phyloP scores from a whole-genome alignment of 2,329 filamentous ascomycete species.

The Aspergillus persii region DNA sequence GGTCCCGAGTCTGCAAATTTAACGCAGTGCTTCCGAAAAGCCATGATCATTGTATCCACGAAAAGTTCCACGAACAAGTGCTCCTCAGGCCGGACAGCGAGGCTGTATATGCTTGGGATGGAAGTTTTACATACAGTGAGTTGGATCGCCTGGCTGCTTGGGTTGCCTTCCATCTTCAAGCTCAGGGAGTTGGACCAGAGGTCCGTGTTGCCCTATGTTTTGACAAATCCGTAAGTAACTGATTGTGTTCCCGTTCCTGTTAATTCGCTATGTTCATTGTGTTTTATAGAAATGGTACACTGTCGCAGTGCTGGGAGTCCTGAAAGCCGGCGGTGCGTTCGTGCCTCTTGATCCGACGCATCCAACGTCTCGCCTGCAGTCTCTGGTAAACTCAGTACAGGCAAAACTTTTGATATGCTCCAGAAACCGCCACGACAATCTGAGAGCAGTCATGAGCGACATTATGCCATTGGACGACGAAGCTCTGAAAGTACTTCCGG shows the following conservation, averaged over 20 bases:
- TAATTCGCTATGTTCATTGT: background rate
- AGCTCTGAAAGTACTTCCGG: conserved; percentile 23
- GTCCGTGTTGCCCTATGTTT: conserved; percentile 40
- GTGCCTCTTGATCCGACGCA: conserved; percentile 42
- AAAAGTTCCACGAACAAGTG: conserved; percentile 37
- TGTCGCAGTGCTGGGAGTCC: conserved; percentile 40
- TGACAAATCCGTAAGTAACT: conserved; percentile 41
- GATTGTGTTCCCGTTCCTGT: background rate
- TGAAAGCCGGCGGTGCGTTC: conserved; percentile 45
- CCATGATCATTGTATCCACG: conserved; percentile 41
- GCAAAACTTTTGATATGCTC: conserved; percentile 36
- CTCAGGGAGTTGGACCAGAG: conserved; percentile 41
- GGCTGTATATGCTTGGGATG: conserved; percentile 42
- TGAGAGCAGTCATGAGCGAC: conserved; percentile 23
- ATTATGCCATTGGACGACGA: conserved; percentile 30
- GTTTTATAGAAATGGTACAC: conserved; percentile 39
- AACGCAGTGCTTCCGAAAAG: conserved; percentile 45
- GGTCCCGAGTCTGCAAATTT: conserved; percentile 54
- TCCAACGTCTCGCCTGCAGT: conserved; percentile 37
- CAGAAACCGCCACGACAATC: conserved; percentile 18
- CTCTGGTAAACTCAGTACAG: conserved; percentile 32
- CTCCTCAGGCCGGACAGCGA: conserved; percentile 32
- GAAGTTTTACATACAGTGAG: conserved; percentile 36
- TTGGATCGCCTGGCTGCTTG: conserved; percentile 38
- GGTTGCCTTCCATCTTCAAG: conserved; percentile 37